phyloP scores from a whole-genome alignment of 805 yeast species.

The Lipomyces yamadae region DNA sequence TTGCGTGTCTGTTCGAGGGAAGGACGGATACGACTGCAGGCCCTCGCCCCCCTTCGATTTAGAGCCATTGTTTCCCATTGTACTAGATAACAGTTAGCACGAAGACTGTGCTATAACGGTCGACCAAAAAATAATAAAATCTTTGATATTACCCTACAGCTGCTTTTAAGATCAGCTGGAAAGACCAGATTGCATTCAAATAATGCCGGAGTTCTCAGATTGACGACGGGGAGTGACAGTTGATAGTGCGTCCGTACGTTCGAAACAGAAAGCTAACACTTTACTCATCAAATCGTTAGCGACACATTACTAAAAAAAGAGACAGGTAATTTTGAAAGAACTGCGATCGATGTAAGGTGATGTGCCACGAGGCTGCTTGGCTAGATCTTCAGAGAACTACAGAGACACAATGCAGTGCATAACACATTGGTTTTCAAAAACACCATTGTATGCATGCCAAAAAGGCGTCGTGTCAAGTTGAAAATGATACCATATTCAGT shows the following conservation, averaged over 20 bases:
- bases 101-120: background rate
- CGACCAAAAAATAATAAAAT: background rate
- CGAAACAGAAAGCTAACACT: background rate
- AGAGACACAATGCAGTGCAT: background rate
- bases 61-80: conserved; percentile 49
- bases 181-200: background rate
- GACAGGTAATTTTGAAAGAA: background rate
- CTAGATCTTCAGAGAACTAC: background rate
- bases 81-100: conserved; percentile 2
- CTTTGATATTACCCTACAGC: background rate
- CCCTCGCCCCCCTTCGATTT: conserved; percentile 41
- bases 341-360: background rate
- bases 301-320: background rate
- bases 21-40: conserved; percentile 46
- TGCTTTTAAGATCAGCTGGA: background rate
- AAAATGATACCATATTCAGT: background rate
- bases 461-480: background rate
- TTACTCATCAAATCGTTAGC: background rate
- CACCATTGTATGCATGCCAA: background rate
- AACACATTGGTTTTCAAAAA: background rate
- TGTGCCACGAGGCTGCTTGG: background rate
- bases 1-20: conserved; percentile 50
- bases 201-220: background rate
- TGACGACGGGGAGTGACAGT: background rate
- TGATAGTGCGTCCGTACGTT: background rate